Base-by-base conservation (phyloP, 257 asterid genomes). In the Handroanthus guayacan region DNA sequence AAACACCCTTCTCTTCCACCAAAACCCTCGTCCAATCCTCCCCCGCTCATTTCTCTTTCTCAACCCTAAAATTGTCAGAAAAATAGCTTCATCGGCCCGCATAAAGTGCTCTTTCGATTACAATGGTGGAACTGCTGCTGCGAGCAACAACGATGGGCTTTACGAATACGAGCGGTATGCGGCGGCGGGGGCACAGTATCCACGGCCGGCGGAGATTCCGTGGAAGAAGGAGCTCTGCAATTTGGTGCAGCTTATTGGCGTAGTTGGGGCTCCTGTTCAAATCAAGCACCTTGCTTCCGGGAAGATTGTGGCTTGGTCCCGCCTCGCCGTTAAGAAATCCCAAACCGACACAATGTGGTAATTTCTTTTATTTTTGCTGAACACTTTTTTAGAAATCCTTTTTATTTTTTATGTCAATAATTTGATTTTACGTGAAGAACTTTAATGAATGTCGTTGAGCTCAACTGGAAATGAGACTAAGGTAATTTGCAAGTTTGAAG, bases 241-340 rank as follows among this genome's bases (percentile, higher is more conserved):
- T 60, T 76, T 85, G 76, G 86, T 93, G 57, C 96, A 91, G 75
- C 92, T 93, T 14, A 93, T 93, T 48, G 98, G 98, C 37, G 83
- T 80, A n/a, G 87, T 93, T 48, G 96, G 92, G 0, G 78, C 87
- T 67, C 95, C 97, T 0, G 89, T 93, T 17, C 93, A 91, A 84
- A 85, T 88, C 76, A 89, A 91, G 78, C 89, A 87, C 69, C 86
- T 93, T 54, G 80, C 82, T 74, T 90, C 97, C 37, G 98, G 97
- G 6, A 93, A 93, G 81, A 79, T 79, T 11, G 67, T 93, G 3
- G 97, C 92, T 31, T 91, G 93, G 96, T 79, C 97, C 13, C 93
- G 97, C 48, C 89, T 91, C 16, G 95, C 97, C 62, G 96, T 93
- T 4, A 93, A 88, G 91, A 91, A 89, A 80, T 87, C 97, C 16